phyloP scores from a whole-genome alignment of 345 rosid genomes.

The Gossypium anomalum region DNA sequence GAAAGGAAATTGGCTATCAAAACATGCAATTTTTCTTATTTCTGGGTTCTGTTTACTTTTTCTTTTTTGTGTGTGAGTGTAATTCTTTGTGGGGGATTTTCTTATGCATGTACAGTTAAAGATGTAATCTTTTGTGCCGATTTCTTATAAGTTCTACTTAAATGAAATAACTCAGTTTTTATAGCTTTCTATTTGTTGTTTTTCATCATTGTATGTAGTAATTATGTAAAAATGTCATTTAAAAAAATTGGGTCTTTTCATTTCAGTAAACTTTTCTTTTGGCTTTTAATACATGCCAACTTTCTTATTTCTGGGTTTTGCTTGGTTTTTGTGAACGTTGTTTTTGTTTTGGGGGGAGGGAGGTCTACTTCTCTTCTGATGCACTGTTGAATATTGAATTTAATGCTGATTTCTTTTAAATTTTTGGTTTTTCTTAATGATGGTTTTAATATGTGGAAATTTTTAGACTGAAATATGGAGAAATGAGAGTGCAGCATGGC shows the following conservation, averaged over 20 bases:
- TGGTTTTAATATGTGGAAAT: slow-evolving; percentile 14
- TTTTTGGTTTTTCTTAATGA: background rate
- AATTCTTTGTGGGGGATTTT: background rate
- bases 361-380: no score
- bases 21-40: background rate
- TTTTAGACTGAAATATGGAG: slow-evolving; percentile 69
- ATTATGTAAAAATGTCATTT: background rate
- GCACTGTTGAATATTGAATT: background rate
- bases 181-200: background rate
- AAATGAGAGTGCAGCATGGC: slow-evolving; percentile 79
- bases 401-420: background rate
- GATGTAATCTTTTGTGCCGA: background rate
- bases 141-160: background rate
- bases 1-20: no score
- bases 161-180: background rate
- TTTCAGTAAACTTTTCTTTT: background rate
- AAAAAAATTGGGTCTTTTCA: background rate
- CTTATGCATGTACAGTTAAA: background rate
- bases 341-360: no score
- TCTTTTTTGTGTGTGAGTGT: background rate
- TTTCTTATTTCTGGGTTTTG: background rate
- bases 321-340: background rate
- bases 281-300: background rate
- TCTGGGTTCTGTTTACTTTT: background rate
- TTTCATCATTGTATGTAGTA: background rate